Percentiles rank a stretch among this genome's conserved stretches.
phyloP scores from a whole-genome alignment of 148 eudicot genomes.

The Arbutus unedo region DNA sequence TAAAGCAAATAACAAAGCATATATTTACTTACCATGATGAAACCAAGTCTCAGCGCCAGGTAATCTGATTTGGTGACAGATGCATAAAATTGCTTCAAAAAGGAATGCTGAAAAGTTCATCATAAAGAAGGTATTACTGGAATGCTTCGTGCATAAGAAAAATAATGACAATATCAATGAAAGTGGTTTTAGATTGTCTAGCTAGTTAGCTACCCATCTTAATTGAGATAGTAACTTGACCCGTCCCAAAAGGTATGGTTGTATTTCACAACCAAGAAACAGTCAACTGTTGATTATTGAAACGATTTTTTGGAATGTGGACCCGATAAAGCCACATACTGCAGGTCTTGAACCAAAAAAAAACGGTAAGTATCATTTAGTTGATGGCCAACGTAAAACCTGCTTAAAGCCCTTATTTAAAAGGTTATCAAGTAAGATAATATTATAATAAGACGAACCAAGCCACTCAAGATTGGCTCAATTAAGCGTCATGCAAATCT shows the following conservation, averaged over 20 bases:
- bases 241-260: neutral
- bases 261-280: neutral
- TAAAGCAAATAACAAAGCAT: neutral
- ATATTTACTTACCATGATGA: conserved; percentile 54
- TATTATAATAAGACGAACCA: neutral
- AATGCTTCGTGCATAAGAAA: neutral
- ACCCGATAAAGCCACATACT: neutral
- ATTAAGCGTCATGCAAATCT: neutral
- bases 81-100: conserved; percentile 85
- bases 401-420: neutral
- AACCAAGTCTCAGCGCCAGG: conserved; percentile 65
- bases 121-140: neutral
- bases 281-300: neutral
- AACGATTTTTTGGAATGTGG: neutral
- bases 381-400: neutral
- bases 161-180: neutral
- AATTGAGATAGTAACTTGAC: neutral
- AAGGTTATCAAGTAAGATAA: neutral
- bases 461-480: neutral
- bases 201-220: neutral
- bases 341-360: neutral
- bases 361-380: neutral
- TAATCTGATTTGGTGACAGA: conserved; percentile 86
- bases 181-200: neutral
- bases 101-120: conserved; percentile 53